phyloP scores from a whole-genome alignment of 371 early-diverging fungal species.

The Mucor indicus region DNA sequence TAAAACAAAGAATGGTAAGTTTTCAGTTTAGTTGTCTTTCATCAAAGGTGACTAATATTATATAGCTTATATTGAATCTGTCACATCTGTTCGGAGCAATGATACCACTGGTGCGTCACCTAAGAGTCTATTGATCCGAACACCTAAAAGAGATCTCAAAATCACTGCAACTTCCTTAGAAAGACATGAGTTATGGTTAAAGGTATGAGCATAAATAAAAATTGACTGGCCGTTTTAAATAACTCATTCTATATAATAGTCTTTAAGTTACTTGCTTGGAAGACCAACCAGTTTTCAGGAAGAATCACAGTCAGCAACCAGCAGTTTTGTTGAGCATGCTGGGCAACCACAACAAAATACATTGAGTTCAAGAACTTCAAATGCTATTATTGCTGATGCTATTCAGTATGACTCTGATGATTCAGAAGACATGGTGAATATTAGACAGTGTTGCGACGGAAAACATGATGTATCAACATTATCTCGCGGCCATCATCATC shows the following conservation, averaged over 20 bases:
- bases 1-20: slow-evolving; percentile 54
- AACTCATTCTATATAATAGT: slow-evolving; percentile 13
- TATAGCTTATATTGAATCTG: slow-evolving; percentile 57
- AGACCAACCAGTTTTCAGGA: slow-evolving; percentile 17
- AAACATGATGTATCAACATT: slow-evolving; percentile 36
- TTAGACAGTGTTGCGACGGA: slow-evolving; percentile 41
- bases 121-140: slow-evolving; percentile 63
- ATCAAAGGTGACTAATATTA: not conserved
- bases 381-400: slow-evolving; percentile 1
- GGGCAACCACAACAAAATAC: slow-evolving; percentile 13
- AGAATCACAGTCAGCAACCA: slow-evolving; percentile 6
- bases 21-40: not conserved
- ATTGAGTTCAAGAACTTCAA: not conserved
- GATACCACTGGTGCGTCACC: slow-evolving; percentile 40
- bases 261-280: slow-evolving; percentile 22
- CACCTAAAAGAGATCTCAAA: slow-evolving; percentile 66
- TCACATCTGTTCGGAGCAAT: slow-evolving; percentile 47
- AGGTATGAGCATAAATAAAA: slow-evolving; percentile 12
- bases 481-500: slow-evolving; percentile 16
- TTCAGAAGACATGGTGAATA: slow-evolving; percentile 31
- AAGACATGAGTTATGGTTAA: slow-evolving; percentile 68
- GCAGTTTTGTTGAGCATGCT: slow-evolving; percentile 10
- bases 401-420: slow-evolving; percentile 29
- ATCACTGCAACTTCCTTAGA: slow-evolving; percentile 64
- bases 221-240: not conserved